These are phyloP conservation scores for Citrus maxima DNA, from an alignment of 345 rosid species.

Conservation along the genomic window DNA sequence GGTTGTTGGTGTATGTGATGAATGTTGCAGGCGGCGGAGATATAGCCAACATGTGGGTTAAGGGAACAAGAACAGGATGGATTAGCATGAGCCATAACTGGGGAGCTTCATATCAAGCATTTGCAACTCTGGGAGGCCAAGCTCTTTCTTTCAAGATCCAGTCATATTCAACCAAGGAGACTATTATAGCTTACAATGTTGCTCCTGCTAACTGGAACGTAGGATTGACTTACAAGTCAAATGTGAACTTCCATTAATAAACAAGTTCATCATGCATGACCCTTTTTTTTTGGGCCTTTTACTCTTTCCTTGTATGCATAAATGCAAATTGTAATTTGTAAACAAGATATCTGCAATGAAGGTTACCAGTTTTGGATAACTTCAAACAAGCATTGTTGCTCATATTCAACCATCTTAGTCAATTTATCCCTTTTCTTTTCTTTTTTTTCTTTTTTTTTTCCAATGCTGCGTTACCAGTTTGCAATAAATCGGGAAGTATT, in stretches of 20 bases:
- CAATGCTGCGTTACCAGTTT: background rate
- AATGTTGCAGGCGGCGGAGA: constrained; percentile 80
- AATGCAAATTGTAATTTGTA: background rate
- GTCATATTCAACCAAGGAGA: constrained; percentile 61
- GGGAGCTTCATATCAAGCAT: constrained; percentile 95
- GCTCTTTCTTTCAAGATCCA: constrained; percentile 67
- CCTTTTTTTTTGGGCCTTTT: no score
- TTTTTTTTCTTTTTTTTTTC: no score
- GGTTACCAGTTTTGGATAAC: background rate
- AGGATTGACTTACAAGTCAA: constrained; percentile 50
- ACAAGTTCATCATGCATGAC: background rate
- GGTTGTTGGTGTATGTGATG: constrained; percentile 62
- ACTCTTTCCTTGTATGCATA: background rate
- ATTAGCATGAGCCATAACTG: constrained; percentile 87
- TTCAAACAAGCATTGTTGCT: background rate
- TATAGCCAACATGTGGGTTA: constrained; percentile 48
- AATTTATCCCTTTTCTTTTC: no score
- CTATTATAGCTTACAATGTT: constrained; percentile 51
- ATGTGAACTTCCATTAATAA: constrained; percentile 55
- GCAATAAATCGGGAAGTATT: no score
- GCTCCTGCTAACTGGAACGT: constrained; percentile 66
- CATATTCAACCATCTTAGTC: background rate
- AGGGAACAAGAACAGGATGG: constrained; percentile 74
- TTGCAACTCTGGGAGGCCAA: constrained; percentile 68
- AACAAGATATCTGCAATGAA: background rate